Evolutionary conservation across 139 green algal species (phyloP).

Genomic region (Yamagishiella unicocca): DNA sequence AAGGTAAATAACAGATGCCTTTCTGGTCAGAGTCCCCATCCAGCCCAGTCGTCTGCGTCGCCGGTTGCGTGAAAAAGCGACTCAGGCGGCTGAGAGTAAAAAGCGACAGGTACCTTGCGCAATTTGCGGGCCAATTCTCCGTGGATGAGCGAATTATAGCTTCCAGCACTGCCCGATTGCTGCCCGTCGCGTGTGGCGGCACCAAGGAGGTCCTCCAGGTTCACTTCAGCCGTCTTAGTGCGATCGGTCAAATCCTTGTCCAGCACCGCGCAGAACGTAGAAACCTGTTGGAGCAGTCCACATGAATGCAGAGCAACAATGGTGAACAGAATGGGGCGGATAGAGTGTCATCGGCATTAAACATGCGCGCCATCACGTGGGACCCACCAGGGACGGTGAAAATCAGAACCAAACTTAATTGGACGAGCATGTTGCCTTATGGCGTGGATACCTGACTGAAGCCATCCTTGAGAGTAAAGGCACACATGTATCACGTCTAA

Average conservation of each 20-base stretch:
- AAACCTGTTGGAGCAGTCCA: conserved; percentile 67
- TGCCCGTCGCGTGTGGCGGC: not conserved
- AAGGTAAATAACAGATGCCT: too few species aligned
- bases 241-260: conserved; percentile 90
- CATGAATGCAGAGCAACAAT: too few species aligned
- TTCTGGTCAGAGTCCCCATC: too few species aligned
- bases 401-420: too few species aligned
- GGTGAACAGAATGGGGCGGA: too few species aligned
- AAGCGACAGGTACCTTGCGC: conserved; percentile 68
- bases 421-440: too few species aligned
- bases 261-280: conserved; percentile 75
- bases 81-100: conserved; percentile 53
- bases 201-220: conserved; percentile 72
- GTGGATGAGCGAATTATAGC: conserved; percentile 80
- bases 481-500: too few species aligned
- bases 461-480: too few species aligned
- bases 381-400: too few species aligned
- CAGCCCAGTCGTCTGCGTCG: conserved; percentile 9
- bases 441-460: too few species aligned
- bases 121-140: conserved; percentile 77
- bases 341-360: too few species aligned
- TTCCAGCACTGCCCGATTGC: conserved; percentile 35
- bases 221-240: conserved; percentile 84
- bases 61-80: conserved; percentile 57
- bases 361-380: too few species aligned